Evolutionary conservation across 2,329 filamentous ascomycete species (phyloP), one percentile per base, ranked within the genome.

Genomic region (Aureobasidium namibiae): DNA sequence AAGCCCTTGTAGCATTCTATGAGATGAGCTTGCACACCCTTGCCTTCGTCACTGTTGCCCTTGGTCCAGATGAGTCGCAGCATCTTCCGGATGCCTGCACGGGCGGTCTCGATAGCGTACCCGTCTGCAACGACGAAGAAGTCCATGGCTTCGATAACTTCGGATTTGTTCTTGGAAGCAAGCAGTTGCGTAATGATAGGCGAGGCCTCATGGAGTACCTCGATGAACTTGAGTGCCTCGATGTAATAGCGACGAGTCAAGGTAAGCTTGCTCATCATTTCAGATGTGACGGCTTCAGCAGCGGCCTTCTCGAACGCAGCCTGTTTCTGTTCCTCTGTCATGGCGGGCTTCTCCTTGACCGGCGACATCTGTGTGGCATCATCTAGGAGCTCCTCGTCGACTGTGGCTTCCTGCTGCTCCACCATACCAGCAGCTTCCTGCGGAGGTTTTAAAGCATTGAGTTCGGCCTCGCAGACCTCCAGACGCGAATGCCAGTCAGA

Each of bases 131-230:
- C 85, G 66, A 95, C 91, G 66, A 99, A 95, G 74, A 95, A 99
- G 71, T 99, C 94, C 85, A 99, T 99, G 16, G 95, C 94, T 72
- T 99, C 95, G 63, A 99, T 96, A 26, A 97, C 89, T 72, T 99
- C 94, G 67, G 90, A 96, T 80, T 99, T 99, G 78, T 99, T 99
- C 69, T 89, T 90, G 31, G 94, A 95, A 6, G 90, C 90, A 3
- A 99, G 81, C 18, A 99, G 80, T 72, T 96, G 92, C 63, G 88
- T 90, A 34, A 97, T 86, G 2, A 85, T 85, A 9, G 82, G 81
- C 1, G 91, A 95, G 23, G 90, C 89, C 11, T 87, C 84, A 65
- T 96, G 90, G 23, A 99, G 79, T 6, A 95, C 88, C 62, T 96
- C 88, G 65, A 99, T 96, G 69, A 99, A 99, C 64, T 87, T 88